Conservation (phyloP, 345 rosid genomes). For the Excoecaria cochinchinensis region DNA sequence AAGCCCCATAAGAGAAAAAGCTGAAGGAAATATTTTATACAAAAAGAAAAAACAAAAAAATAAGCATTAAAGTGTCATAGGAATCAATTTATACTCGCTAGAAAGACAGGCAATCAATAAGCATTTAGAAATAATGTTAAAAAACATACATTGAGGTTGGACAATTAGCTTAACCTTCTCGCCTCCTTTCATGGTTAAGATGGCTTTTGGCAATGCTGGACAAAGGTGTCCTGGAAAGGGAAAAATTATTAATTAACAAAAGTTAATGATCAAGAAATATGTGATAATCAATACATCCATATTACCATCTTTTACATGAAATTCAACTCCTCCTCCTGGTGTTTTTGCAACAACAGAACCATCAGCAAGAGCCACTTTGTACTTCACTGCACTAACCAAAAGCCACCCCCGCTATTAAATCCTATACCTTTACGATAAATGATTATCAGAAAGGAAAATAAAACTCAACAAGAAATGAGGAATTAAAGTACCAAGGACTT, state of each 20-base stretch:
- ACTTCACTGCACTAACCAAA: slow-evolving; percentile 47
- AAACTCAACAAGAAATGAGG: slow-evolving; percentile 6
- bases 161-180: slow-evolving; percentile 54
- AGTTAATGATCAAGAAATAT: slow-evolving; percentile 3
- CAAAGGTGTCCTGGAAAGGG: slow-evolving; percentile 48
- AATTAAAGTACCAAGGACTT: slow-evolving; percentile 50
- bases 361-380: slow-evolving; percentile 39
- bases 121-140: background rate
- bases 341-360: slow-evolving; percentile 46
- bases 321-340: slow-evolving; percentile 53
- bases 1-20: no score
- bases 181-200: slow-evolving; percentile 51
- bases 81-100: background rate
- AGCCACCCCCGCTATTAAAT: background rate
- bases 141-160: slow-evolving; percentile 50
- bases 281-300: background rate
- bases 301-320: slow-evolving; percentile 60
- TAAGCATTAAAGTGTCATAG: background rate
- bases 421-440: background rate
- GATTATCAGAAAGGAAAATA: slow-evolving; percentile 9
- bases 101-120: background rate
- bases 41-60: background rate
- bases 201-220: slow-evolving; percentile 46
- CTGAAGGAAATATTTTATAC: background rate
- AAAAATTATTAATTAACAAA: background rate